Conservation (phyloP, 768 basidiomycete species). For the Aureoboletus auriporus region DNA sequence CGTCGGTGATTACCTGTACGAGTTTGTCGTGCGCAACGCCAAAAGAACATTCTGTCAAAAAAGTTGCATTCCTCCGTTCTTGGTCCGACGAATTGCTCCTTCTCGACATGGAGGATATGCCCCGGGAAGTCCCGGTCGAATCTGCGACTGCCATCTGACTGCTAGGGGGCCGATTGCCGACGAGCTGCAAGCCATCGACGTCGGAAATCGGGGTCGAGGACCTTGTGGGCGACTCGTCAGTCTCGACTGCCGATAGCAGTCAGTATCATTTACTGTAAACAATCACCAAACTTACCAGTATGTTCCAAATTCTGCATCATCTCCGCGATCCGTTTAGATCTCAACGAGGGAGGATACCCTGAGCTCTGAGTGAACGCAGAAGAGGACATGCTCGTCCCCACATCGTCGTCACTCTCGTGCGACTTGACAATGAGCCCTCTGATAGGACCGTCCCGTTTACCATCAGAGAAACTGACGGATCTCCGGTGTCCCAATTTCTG, state of each 20-base stretch:
- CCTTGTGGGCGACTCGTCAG: conserved; percentile 57
- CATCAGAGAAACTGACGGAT: conserved; percentile 97
- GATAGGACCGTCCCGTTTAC: conserved; percentile 87
- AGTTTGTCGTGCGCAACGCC: conserved; percentile 89
- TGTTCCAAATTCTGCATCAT: conserved; percentile 75
- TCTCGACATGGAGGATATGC: conserved; percentile 44
- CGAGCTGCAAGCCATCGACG: conserved; percentile 44
- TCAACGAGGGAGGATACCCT: conserved; percentile 50
- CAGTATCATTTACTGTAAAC: conserved; percentile 2
- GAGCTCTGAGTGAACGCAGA: conserved; percentile 15
- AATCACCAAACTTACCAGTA: conserved; percentile 50
- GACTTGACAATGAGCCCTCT: conserved; percentile 45
- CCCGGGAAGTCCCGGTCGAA: conserved; percentile 30
- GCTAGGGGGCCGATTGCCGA: conserved; percentile 40
- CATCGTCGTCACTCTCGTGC: conserved; percentile 37
- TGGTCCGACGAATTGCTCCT: conserved; percentile 34
- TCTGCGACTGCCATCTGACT: conserved; percentile 23
- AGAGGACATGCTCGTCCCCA: conserved; percentile 18
- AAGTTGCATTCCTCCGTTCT: conserved; percentile 51
- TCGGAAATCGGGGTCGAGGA: conserved; percentile 42
- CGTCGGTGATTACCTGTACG: conserved; percentile 89
- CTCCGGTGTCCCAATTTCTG: conserved; percentile 53
- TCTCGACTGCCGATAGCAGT: conserved; percentile 21
- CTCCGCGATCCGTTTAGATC: conserved; percentile 78
- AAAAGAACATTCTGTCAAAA: conserved; percentile 96